Base-by-base conservation (phyloP, 2,329 filamentous ascomycete genomes). In the Thielaviopsis euricoi region DNA sequence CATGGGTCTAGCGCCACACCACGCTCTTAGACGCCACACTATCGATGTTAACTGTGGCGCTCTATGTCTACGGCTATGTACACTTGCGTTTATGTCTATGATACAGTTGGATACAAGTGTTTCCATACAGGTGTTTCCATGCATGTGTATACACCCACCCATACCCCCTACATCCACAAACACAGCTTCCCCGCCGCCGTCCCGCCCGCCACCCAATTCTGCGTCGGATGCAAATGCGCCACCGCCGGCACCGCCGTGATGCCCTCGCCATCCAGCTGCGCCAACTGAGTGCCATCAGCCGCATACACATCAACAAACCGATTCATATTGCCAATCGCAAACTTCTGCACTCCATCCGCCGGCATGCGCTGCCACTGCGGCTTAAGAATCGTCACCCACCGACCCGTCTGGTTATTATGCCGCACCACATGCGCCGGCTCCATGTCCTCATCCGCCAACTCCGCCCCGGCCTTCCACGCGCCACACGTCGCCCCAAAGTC, bases 261-360 rank as follows among this genome's bases (percentile, higher is more conserved):
- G 0, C 86, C 87, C 0, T 95, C 89, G 0, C 89, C 89, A 1
- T 85, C 89, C 0, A 95, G 70, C 69, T 97, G 91, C 0, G 87
- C 91, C 3, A 98, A 72, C 68, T 97, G 91, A 65, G 89, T 84
- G 0, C 93, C 93, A 53, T 86, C 80, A 0, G 82, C 78, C 0
- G 85, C 86, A 68, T 86, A 98, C 0, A 98, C 79, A 66, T 98
- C 93, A 1, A 97, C 88, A 64, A 96, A 97, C 1, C 93, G 82
- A 67, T 95, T 95, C 93, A 97, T 97, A 64, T 97, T 98, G 1
- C 88, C 93, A 59, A 98, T 91, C 23, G 82, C 87, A 65, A 98
- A 89, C 61, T 91, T 89, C 62, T 95, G 85, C 5, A 94, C 82
- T 7, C 84, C 83, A 60, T 93, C 88, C 37, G 77, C 73, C 0